These are phyloP conservation scores for Phytophthora fragariaefolia DNA, from an alignment of 352 stramenopile genomes.

Conservation along the genomic window DNA sequence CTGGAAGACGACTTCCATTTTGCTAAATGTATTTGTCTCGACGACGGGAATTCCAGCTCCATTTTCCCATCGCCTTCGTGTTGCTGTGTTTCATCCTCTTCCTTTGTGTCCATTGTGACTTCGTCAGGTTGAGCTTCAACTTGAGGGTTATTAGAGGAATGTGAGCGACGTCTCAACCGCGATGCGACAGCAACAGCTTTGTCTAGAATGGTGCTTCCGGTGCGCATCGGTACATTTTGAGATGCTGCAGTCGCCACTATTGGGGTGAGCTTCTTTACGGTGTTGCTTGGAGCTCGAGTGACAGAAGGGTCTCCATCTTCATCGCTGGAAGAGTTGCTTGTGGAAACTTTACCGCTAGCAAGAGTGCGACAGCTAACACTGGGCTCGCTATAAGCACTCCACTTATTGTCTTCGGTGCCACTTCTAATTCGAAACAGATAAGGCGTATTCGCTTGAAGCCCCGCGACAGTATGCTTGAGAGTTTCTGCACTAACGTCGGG, in stretches of 20 bases:
- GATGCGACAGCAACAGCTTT: slow-evolving; percentile 73
- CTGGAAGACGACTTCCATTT: slow-evolving; percentile 52
- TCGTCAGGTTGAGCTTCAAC: slow-evolving; percentile 26
- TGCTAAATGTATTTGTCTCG: slow-evolving; percentile 47
- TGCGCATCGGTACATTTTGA: slow-evolving; percentile 46
- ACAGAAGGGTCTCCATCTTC: slow-evolving; percentile 25
- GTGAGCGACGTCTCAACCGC: slow-evolving; percentile 44
- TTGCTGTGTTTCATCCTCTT: slow-evolving; percentile 21
- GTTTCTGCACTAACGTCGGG: slow-evolving; percentile 66
- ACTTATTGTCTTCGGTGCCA: slow-evolving; percentile 56
- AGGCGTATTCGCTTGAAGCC: slow-evolving; percentile 61
- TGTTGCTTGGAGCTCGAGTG: slow-evolving; percentile 11
- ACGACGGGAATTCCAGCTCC: slow-evolving; percentile 22
- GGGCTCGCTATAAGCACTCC: slow-evolving; percentile 78
- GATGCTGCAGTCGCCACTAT: slow-evolving; percentile 12
- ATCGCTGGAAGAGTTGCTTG: slow-evolving; percentile 26
- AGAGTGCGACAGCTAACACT: slow-evolving; percentile 71
- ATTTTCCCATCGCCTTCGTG: slow-evolving; percentile 18
- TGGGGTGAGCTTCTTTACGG: slow-evolving; percentile 12
- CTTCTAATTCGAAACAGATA: slow-evolving; percentile 83
- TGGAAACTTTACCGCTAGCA: slow-evolving; percentile 11
- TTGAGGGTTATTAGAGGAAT: slow-evolving; percentile 44
- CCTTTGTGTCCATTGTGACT: slow-evolving; percentile 12
- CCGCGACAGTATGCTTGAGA: slow-evolving; percentile 58
- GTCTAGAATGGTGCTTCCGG: slow-evolving; percentile 75